Percentiles rank a stretch among this genome's conserved stretches.
Evolutionary conservation across 768 basidiomycete genomes (phyloP).

Genomic region (Hemileccinum rubropunctum): DNA sequence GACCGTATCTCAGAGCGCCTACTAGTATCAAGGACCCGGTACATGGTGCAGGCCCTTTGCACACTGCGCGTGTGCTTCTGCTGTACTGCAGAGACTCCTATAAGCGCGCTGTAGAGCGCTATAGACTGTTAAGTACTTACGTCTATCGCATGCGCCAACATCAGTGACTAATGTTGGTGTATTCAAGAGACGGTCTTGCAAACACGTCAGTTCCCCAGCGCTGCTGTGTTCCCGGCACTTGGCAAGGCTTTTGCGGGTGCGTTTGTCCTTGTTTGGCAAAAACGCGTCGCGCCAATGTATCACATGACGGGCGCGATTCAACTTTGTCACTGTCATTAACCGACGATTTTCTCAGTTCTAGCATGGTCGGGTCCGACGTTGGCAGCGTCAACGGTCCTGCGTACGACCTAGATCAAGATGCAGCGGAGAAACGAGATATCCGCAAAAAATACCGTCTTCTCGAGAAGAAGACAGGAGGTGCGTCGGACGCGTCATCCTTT

Average conservation of each 20-base stretch:
- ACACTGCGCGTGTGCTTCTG: conserved; percentile 66
- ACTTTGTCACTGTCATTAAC: not conserved
- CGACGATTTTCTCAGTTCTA: conserved; percentile 13
- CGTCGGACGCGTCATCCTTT: conserved; percentile 13
- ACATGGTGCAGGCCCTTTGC: conserved; percentile 63
- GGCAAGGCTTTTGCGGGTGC: not conserved
- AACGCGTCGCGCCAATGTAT: conserved; percentile 23
- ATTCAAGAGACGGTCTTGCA: not conserved
- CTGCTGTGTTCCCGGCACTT: not conserved
- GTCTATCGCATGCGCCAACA: conserved; percentile 31
- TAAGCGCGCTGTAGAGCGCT: conserved; percentile 1
- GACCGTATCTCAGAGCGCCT: conserved; percentile 67
- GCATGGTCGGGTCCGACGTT: conserved; percentile 2
- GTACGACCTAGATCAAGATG: conserved; percentile 85
- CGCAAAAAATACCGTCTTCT: conserved; percentile 72
- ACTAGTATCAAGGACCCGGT: conserved; percentile 49
- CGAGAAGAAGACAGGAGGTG: conserved; percentile 64
- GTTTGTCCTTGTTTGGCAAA: conserved; percentile 22
- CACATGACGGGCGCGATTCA: conserved; percentile 18
- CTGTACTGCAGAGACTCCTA: conserved; percentile 53
- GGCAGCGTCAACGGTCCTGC: conserved; percentile 33
- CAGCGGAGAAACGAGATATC: conserved; percentile 71
- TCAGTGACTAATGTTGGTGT: not conserved
- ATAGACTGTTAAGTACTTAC: conserved; percentile 15
- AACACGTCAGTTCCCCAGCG: not conserved